Base-by-base conservation (phyloP, 2,329 filamentous ascomycete genomes). In the Hirsutella minnesotensis region DNA sequence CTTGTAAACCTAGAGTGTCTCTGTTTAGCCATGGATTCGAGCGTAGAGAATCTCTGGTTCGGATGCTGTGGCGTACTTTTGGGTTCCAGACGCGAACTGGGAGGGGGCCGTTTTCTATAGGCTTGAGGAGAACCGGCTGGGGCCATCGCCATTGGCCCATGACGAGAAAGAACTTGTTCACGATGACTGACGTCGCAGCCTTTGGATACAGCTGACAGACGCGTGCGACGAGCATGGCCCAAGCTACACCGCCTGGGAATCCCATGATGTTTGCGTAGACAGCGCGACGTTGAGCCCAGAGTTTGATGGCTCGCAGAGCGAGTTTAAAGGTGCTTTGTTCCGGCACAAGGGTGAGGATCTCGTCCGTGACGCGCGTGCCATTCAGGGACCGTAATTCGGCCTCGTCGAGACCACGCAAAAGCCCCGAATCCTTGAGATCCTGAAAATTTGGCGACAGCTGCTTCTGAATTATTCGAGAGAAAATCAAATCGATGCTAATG, bases 191-290 rank as follows among this genome's bases (percentile, higher is more conserved):
- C 16, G 86, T 85, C 9, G 87, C 86, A 7, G 92, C 92, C 58
- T 87, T 88, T 13, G 92, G 92, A 55, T 96, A 98, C 15, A 98
- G 75, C 62, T 98, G 92, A 62, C 92, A 96, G 35, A 96, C 86
- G 49, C 92, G 78, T 41, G 92, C 92, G 22, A 96, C 89, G 56
- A 98, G 75, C 84, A 98, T 95, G 12, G 90, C 92, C 87, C 90
- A 98, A 5, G 92, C 92, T 34, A 98, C 89, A 64, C 92, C 92
- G 53, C 92, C 92, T 2, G 92, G 92, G 52, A 92, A 98, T 21
- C 92, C 92, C 63, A 95, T 88, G 49, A 96, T 89, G 56, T 95
- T 95, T 49, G 87, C 87, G 58, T 96, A 96, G 39, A 96, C 87
- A 20, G 86, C 92, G 47, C 90, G 84, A 41, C 82, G 79, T 57